Evolutionary conservation across 208 protist species (phyloP).

Genomic region (Zelonia costaricensis): DNA sequence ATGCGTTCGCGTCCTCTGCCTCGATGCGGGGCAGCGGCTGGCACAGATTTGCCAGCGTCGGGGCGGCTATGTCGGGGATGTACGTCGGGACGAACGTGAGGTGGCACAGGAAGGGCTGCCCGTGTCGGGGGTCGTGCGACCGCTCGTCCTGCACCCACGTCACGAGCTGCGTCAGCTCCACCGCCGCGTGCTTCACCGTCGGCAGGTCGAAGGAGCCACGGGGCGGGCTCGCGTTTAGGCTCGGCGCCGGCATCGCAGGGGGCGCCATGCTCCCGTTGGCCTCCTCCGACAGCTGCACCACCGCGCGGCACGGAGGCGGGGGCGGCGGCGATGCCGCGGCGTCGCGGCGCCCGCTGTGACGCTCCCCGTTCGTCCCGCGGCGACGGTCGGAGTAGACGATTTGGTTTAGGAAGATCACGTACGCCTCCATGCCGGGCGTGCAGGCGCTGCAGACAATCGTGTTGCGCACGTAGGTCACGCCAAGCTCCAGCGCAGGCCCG

Average conservation of each 20-base stretch:
- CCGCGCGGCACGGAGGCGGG: slow-evolving; percentile 12
- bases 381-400: slow-evolving; percentile 9
- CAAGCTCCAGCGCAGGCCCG: slow-evolving; percentile 51
- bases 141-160: slow-evolving; percentile 31
- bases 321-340: background rate
- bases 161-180: slow-evolving; percentile 35
- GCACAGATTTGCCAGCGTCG: slow-evolving; percentile 14
- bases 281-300: slow-evolving; percentile 30
- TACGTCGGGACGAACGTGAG: slow-evolving; percentile 17
- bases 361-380: background rate
- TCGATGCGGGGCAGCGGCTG: background rate
- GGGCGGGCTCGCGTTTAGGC: background rate
- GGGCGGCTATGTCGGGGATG: slow-evolving; percentile 7
- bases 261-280: slow-evolving; percentile 26
- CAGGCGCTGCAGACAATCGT: slow-evolving; percentile 49
- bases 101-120: slow-evolving; percentile 28
- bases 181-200: slow-evolving; percentile 28
- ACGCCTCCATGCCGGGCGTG: slow-evolving; percentile 48
- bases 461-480: slow-evolving; percentile 61
- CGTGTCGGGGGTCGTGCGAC: slow-evolving; percentile 27
- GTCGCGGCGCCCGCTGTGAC: background rate
- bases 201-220: slow-evolving; percentile 37
- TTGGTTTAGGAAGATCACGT: slow-evolving; percentile 43
- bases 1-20: slow-evolving; percentile 17
- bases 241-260: slow-evolving; percentile 4